Base-by-base conservation (phyloP, 768 basidiomycete genomes). In the Obba rivulosa region DNA sequence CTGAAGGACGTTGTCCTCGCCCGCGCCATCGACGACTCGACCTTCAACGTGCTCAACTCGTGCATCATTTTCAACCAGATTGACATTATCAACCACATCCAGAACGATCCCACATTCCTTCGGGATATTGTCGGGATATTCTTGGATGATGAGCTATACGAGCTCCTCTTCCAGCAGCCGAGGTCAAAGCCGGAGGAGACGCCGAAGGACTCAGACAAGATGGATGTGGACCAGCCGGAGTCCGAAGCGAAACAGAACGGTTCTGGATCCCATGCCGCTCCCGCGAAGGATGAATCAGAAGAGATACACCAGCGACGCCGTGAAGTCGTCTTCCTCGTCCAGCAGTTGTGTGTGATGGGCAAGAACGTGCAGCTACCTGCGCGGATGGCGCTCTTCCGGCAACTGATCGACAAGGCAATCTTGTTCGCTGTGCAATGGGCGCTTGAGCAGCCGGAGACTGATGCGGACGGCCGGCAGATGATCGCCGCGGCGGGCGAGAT, bases 1-100 rank as follows among this genome's bases (percentile, higher is more conserved):
- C 85, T 99, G 60, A 98, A 97, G 66, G 96, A 99, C 64, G 95
- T 99, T 50, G 92, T 99, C 36, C 87, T 99, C 42, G 92, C 93
- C 0, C 85, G 96, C 16, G 85, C 86, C 1, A 79, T 97, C 42
- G 96, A 99, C 59, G 96, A 99, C 66, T 87, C 90, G 2, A 97
- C 94, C 0, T 95, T 97, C 77, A 92, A 92, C 61, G 91, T 96
- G 58, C 80, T 98, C 62, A 97, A 93, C 68, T 93, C 92, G 2
- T 90, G 90, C 68, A 92, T 99, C 65, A 92, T 97, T 62, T 98
- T 94, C 78, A 96, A 98, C 69, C 95, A 99, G 65, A 92, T 95
- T 59, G 96, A 99, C 67, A 97, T 99, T 61, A 93, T 99, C 60
- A 81, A 76, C 42, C 83, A 95, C 61, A 79, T 98, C 28, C 88